A percentile compares a stretch with the other conserved stretches of the same genome.
These are phyloP conservation scores for Chlamydomonas urium DNA, from an alignment of 139 green algal genomes.

Conservation along the genomic window DNA sequence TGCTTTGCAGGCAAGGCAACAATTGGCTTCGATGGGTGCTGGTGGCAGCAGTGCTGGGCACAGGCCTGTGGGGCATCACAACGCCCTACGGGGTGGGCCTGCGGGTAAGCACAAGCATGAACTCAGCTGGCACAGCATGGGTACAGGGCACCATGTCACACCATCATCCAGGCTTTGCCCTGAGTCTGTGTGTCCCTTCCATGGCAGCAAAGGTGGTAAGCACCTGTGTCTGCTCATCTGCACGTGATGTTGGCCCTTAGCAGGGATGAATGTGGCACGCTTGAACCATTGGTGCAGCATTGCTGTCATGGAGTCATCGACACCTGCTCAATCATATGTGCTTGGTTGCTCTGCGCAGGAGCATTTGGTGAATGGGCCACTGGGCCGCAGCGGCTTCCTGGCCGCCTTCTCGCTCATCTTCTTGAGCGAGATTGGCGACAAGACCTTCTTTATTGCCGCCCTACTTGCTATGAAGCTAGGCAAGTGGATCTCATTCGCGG, in stretches of 20 bases:
- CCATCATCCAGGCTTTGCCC: background rate
- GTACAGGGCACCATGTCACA: background rate
- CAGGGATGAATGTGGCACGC: background rate
- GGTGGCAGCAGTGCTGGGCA: no score
- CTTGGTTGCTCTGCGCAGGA: constrained; percentile 25
- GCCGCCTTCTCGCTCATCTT: constrained; percentile 97
- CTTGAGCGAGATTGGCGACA: constrained; percentile 93
- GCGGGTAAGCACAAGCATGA: background rate
- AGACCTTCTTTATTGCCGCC: constrained; percentile 99
- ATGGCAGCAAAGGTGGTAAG: background rate
- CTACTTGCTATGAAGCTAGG: constrained; percentile 88
- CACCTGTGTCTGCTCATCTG: background rate
- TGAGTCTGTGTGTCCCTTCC: background rate
- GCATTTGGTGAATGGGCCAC: constrained; percentile 32
- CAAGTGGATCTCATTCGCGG: constrained; percentile 45
- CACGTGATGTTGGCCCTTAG: background rate
- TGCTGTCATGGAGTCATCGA: background rate
- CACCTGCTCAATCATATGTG: no score
- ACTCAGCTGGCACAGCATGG: background rate
- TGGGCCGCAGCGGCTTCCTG: constrained; percentile 82
- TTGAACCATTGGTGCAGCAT: background rate
- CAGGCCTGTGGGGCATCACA: no score
- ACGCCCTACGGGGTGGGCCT: no score
- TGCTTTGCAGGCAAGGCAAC: no score
- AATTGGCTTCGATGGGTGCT: no score